Evolutionary conservation across 768 basidiomycete genomes (phyloP).

Genomic region (Tricholoma sp.): DNA sequence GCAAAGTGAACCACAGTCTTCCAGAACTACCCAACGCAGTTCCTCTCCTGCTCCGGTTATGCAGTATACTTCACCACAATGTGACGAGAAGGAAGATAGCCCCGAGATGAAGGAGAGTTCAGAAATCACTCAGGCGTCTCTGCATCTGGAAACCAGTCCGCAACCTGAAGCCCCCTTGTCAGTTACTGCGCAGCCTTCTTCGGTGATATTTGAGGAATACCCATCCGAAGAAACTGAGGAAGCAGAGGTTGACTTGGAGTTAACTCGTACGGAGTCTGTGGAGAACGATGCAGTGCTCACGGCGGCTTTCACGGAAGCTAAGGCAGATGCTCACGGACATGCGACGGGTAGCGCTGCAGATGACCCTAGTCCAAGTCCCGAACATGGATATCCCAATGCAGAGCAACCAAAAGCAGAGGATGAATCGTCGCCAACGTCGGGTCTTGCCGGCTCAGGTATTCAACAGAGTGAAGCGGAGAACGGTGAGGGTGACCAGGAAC

Average conservation of each 20-base stretch:
- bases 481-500: neutral
- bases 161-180: neutral
- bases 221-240: conserved; percentile 1
- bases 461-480: neutral
- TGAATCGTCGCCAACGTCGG: no score
- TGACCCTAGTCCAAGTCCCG: neutral
- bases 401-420: neutral
- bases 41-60: neutral
- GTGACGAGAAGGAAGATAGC: neutral
- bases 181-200: neutral
- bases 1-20: neutral
- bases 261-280: neutral
- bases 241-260: neutral
- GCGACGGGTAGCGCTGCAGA: neutral
- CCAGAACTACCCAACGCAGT: neutral
- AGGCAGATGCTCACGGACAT: neutral
- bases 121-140: neutral
- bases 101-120: neutral
- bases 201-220: neutral
- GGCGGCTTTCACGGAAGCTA: conserved; percentile 2
- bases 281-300: conserved; percentile 4
- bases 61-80: neutral
- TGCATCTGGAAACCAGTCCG: neutral
- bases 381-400: neutral
- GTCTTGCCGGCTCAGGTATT: neutral